These are phyloP conservation scores for Zanthoxylum bungeanum DNA, from an alignment of 345 rosid genomes.

Conservation along the genomic window DNA sequence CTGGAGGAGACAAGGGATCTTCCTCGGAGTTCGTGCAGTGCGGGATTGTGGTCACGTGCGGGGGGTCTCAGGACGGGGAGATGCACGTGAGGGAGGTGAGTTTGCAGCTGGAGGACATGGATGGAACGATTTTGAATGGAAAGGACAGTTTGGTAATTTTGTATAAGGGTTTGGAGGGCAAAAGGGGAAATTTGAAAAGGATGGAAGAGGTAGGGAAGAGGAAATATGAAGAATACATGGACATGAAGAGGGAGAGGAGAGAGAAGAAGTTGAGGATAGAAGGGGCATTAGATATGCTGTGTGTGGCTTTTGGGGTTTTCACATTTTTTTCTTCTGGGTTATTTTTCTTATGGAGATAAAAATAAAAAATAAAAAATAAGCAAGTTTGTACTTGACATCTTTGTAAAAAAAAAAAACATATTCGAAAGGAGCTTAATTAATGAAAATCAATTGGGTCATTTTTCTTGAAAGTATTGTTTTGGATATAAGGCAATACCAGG, in stretches of 20 bases:
- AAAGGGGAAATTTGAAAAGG: conserved; percentile 32
- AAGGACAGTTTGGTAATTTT: conserved; percentile 58
- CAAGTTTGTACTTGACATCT: neutral
- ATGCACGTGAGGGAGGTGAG: conserved; percentile 74
- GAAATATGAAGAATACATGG: conserved; percentile 38
- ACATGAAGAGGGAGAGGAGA: conserved; percentile 45
- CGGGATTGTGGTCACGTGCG: conserved; percentile 56
- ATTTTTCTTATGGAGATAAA: conserved; percentile 28
- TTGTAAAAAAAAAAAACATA: neutral
- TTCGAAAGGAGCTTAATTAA: neutral
- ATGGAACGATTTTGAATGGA: conserved; percentile 63
- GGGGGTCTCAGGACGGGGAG: conserved; percentile 35
- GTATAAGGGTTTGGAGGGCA: conserved; percentile 40
- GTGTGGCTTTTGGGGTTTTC: conserved; percentile 44
- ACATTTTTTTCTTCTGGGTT: conserved; percentile 31
- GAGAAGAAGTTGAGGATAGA: conserved; percentile 48
- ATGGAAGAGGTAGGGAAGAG: conserved; percentile 32
- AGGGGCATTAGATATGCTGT: conserved; percentile 46
- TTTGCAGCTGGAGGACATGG: conserved; percentile 64
- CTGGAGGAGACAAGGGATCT: conserved; percentile 24
- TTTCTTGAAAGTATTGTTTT: no score
- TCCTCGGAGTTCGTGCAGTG: conserved; percentile 39
- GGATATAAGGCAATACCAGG: no score
- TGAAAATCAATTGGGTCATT: no score
- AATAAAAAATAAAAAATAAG: neutral